Conservation (phyloP, 2,329 filamentous ascomycete species). For the Drechslerella stenobrocha region DNA sequence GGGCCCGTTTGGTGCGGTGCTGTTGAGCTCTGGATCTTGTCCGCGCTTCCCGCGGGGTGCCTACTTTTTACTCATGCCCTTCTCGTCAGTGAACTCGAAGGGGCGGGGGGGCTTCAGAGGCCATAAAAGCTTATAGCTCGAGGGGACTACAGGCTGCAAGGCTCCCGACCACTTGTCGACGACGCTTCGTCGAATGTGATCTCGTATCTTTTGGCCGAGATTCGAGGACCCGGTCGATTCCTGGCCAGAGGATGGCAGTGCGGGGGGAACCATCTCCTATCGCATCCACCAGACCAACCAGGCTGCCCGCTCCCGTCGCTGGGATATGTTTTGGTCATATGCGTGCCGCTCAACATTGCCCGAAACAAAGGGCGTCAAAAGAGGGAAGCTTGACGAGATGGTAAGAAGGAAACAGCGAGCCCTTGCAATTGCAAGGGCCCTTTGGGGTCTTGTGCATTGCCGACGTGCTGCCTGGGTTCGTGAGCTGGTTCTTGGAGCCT, state of each 20-base stretch:
- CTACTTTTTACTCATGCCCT: constrained; percentile 49
- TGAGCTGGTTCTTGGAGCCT: constrained; percentile 13
- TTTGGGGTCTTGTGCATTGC: constrained; percentile 22
- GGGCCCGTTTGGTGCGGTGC: constrained; percentile 15
- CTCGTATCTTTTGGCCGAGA: constrained; percentile 31
- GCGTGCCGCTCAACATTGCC: constrained; percentile 24
- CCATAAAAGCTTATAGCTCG: constrained; percentile 32
- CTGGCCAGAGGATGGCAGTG: constrained; percentile 23
- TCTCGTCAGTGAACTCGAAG: constrained; percentile 33
- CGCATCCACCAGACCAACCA: constrained; percentile 9
- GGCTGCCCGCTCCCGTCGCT: constrained; percentile 15
- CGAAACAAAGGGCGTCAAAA: constrained; percentile 26
- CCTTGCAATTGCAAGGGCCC: constrained; percentile 14
- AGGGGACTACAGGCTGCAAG: constrained; percentile 32
- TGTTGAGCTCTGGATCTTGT: constrained; percentile 24
- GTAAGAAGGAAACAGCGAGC: constrained; percentile 22
- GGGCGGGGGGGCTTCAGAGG: too few species aligned
- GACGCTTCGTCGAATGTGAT: constrained; percentile 48
- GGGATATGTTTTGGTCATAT: constrained; percentile 42
- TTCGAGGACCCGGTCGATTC: not conserved
- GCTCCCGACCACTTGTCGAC: constrained; percentile 42
- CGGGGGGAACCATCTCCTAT: constrained; percentile 35
- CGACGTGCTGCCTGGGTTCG: constrained; percentile 33
- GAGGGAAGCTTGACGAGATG: constrained; percentile 48
- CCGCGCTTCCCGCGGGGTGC: constrained; percentile 41